Percentiles rank a stretch among this genome's conserved stretches.
Evolutionary conservation across 2,329 filamentous ascomycete species (phyloP).

Genomic region (Aspergillus thermomutatus): DNA sequence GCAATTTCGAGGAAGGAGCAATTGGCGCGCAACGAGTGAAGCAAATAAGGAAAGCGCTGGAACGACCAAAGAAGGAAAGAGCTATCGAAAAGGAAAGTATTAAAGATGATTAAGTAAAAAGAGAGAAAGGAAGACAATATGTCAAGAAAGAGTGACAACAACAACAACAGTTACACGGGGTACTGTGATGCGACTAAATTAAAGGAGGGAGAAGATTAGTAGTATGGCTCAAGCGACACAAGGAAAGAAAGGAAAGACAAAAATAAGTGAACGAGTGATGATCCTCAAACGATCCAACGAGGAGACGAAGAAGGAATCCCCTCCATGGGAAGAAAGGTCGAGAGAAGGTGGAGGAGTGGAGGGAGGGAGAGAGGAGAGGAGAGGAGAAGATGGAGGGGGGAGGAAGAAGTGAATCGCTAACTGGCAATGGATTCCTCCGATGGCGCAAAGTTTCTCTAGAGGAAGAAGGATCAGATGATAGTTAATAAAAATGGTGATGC

Average conservation of each 20-base stretch:
- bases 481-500: neutral
- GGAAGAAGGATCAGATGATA: neutral
- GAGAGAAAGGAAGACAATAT: slow-evolving; percentile 2
- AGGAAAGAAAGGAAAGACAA: slow-evolving; percentile 10
- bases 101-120: slow-evolving; percentile 5
- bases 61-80: neutral
- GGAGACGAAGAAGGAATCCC: slow-evolving; percentile 13
- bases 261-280: slow-evolving; percentile 8
- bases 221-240: slow-evolving; percentile 8
- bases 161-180: neutral
- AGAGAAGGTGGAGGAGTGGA: slow-evolving; percentile 9
- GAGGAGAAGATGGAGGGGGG: slow-evolving; percentile 1
- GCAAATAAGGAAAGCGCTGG: slow-evolving; percentile 3
- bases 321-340: slow-evolving; percentile 18
- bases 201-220: neutral
- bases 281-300: slow-evolving; percentile 17
- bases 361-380: neutral
- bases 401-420: slow-evolving; percentile 2
- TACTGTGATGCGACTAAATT: neutral
- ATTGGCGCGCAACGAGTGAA: slow-evolving; percentile 9
- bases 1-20: slow-evolving; percentile 7
- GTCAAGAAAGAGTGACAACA: slow-evolving; percentile 5
- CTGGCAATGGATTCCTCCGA: slow-evolving; percentile 2
- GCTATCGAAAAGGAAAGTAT: neutral
- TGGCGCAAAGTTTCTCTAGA: slow-evolving; percentile 3